Evolutionary conservation across 1,284 basidiomycete genomes (phyloP).

Genomic region (Trametes versicolor): DNA sequence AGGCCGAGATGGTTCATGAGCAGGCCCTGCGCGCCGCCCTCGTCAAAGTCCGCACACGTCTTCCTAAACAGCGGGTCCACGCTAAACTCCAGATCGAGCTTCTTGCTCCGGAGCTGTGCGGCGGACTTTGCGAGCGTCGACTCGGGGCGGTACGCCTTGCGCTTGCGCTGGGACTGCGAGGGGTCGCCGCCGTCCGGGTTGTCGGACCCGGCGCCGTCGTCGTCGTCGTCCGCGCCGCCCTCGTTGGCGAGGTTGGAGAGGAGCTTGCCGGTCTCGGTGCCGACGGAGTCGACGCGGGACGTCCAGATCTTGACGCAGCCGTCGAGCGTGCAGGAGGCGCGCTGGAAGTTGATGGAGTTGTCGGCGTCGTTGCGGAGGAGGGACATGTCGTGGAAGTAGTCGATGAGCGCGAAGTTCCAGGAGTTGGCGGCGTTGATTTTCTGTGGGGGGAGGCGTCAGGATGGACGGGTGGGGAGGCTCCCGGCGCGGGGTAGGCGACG

Average conservation of each 20-base stretch:
- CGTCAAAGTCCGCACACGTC: conserved; percentile 98
- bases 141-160: conserved; percentile 72
- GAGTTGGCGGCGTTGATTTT: conserved; percentile 99
- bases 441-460: conserved; percentile 52
- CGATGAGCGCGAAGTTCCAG: conserved; percentile 98
- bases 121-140: conserved; percentile 89
- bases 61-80: conserved; percentile 98
- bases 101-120: conserved; percentile 88
- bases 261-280: conserved; percentile 96
- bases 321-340: conserved; percentile 96
- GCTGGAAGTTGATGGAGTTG: conserved; percentile 98
- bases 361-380: conserved; percentile 92
- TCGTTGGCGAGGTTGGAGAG: conserved; percentile 90
- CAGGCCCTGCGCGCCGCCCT: conserved; percentile 94
- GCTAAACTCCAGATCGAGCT: conserved; percentile 93
- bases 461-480: neutral
- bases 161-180: conserved; percentile 63
- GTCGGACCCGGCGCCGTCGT: conserved; percentile 64
- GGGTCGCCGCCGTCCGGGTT: conserved; percentile 68
- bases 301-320: conserved; percentile 99
- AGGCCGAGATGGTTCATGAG: conserved; percentile 92
- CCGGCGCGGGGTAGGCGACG: neutral
- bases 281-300: conserved; percentile 95
- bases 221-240: conserved; percentile 60
- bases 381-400: conserved; percentile 99